These are phyloP conservation scores for Suhomyces bribrorum DNA, from an alignment of 1,139 yeast species.

Conservation along the genomic window DNA sequence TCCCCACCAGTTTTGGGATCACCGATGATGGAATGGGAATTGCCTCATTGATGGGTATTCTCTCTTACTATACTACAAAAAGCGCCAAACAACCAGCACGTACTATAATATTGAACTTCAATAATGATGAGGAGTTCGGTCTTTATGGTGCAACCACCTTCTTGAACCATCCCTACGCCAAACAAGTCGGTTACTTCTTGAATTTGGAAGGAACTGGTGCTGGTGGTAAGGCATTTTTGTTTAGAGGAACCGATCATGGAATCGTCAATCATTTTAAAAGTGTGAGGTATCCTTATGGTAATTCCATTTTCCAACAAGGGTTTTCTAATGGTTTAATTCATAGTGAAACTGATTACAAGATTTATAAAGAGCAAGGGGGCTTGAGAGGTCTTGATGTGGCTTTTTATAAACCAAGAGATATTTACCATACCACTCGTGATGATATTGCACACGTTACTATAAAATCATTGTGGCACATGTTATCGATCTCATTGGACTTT, in stretches of 20 bases:
- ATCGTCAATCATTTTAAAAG: slow-evolving; percentile 44
- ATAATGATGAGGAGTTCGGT: slow-evolving; percentile 90
- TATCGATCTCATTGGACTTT: slow-evolving; percentile 66
- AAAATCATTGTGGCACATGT: slow-evolving; percentile 81
- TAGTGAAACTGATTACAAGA: slow-evolving; percentile 84
- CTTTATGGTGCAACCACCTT: slow-evolving; percentile 80
- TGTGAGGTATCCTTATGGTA: slow-evolving; percentile 74
- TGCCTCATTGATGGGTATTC: slow-evolving; percentile 73
- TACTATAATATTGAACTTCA: slow-evolving; percentile 78
- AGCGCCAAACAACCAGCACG: slow-evolving; percentile 58
- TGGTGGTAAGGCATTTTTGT: slow-evolving; percentile 83
- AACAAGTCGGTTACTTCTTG: slow-evolving; percentile 62
- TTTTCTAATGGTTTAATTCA: slow-evolving; percentile 70
- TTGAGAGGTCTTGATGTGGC: slow-evolving; percentile 79
- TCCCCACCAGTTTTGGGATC: slow-evolving; percentile 83
- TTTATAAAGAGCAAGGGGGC: slow-evolving; percentile 62
- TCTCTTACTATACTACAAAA: slow-evolving; percentile 48
- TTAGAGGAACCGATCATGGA: slow-evolving; percentile 80
- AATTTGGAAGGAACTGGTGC: slow-evolving; percentile 97
- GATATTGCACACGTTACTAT: slow-evolving; percentile 62
- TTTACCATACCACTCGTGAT: slow-evolving; percentile 81
- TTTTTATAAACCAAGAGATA: slow-evolving; percentile 66
- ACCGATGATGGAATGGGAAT: slow-evolving; percentile 96
- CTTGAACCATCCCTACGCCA: slow-evolving; percentile 72
- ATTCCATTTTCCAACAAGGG: slow-evolving; percentile 79